Evolutionary conservation across 225 moss, liverwort and hornwort species (phyloP).

Genomic region (Sphagnum contortum): DNA sequence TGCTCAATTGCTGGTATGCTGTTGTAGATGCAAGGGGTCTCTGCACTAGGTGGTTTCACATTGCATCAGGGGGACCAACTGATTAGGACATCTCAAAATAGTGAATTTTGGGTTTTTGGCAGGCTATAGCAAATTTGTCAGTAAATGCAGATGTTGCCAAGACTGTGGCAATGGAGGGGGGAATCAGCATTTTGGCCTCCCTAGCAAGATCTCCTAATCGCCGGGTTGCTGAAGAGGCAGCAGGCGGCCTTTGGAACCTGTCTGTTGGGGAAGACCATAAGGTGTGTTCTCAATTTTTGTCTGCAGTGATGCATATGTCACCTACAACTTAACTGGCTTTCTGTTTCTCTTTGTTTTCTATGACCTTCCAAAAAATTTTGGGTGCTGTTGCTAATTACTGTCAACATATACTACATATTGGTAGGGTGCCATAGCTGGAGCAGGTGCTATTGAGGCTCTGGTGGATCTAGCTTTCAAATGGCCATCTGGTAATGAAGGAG

Average conservation of each 20-base stretch:
- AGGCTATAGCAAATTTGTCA: constrained; percentile 92
- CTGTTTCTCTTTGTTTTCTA: no score
- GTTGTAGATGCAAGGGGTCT: no score
- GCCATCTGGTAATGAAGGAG: constrained; percentile 85
- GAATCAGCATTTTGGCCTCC: constrained; percentile 76
- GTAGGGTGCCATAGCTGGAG: constrained; percentile 85
- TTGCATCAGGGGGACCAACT: no score
- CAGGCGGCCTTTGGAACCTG: constrained; percentile 89
- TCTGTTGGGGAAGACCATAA: constrained; percentile 96
- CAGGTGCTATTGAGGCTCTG: constrained; percentile 85
- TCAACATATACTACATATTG: constrained; percentile 7
- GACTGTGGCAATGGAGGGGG: constrained; percentile 82
- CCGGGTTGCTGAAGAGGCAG: constrained; percentile 96
- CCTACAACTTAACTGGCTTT: no score
- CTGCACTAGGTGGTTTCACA: no score
- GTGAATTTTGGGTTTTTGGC: constrained; percentile 5
- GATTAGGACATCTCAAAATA: no score
- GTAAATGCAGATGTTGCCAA: constrained; percentile 96
- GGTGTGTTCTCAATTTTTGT: constrained; percentile 18
- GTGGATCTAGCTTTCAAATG: constrained; percentile 79
- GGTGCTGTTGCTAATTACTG: background rate
- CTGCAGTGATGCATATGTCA: no score
- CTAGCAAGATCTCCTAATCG: constrained; percentile 81
- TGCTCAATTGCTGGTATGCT: no score
- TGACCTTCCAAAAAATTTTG: background rate